Evolutionary conservation across 495 filamentous ascomycete genomes (phyloP).

Genomic region (Aspergillus haitiensis): DNA sequence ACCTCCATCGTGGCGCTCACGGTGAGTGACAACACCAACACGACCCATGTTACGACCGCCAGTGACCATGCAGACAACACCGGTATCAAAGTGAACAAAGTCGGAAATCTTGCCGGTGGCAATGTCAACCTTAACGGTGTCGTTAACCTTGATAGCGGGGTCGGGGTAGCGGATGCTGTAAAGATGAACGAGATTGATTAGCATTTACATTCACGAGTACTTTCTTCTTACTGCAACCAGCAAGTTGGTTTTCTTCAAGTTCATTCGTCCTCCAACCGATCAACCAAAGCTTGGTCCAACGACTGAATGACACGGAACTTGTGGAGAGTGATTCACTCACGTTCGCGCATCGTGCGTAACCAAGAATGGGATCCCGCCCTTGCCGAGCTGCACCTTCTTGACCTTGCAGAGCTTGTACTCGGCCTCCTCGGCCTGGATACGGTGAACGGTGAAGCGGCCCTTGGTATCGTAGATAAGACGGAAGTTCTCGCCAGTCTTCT

Average conservation of each 20-base stretch:
- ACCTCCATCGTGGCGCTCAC: constrained; percentile 98
- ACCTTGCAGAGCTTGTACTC: constrained; percentile 99
- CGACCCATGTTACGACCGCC: constrained; percentile 99
- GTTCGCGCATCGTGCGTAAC: constrained; percentile 99
- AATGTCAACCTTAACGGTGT: constrained; percentile 98
- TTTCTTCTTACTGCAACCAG: constrained; percentile 39
- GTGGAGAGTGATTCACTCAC: constrained; percentile 69
- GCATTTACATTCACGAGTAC: constrained; percentile 33
- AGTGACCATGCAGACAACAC: constrained; percentile 94
- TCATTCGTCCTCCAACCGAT: constrained; percentile 53
- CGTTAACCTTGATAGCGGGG: constrained; percentile 97
- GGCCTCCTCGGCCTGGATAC: constrained; percentile 96
- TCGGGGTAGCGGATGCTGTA: constrained; percentile 97
- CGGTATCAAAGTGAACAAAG: constrained; percentile 96
- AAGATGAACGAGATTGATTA: constrained; percentile 31
- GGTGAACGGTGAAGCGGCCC: constrained; percentile 99
- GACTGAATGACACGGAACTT: constrained; percentile 94
- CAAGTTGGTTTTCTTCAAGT: constrained; percentile 23
- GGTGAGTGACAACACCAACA: constrained; percentile 99
- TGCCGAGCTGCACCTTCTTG: constrained; percentile 98
- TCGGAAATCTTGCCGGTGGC: constrained; percentile 94
- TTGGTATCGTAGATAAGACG: constrained; percentile 99
- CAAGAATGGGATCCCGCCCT: constrained; percentile 99
- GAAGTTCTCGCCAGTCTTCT: constrained; percentile 99
- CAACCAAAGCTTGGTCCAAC: constrained; percentile 98